A percentile compares a stretch with the other conserved stretches of the same genome.
Conservation (phyloP, 352 stramenopile genomes). For the Phytophthora sp. region DNA sequence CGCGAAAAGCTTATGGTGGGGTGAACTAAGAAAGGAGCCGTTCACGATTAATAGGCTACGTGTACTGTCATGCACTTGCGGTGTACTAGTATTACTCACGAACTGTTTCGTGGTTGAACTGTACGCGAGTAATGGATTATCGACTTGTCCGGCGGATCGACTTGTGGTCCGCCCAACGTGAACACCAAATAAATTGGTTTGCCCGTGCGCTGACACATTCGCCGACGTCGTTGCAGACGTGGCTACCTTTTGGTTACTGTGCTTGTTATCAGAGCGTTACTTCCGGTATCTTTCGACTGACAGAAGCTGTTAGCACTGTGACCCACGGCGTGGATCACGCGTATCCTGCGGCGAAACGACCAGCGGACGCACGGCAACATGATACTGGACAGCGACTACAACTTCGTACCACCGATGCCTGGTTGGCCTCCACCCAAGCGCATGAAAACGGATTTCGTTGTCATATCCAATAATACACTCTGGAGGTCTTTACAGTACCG, state of each 20-base stretch:
- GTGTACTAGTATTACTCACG: conserved; percentile 40
- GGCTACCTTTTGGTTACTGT: conserved; percentile 2
- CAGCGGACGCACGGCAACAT: conserved; percentile 21
- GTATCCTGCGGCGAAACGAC: conserved; percentile 14
- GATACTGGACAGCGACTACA: not conserved
- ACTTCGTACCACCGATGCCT: no score
- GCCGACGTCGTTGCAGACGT: conserved; percentile 29
- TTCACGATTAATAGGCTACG: not conserved
- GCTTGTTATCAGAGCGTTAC: conserved; percentile 19
- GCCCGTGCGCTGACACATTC: not conserved
- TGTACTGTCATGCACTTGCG: conserved; percentile 17
- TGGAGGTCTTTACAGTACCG: conserved; percentile 5
- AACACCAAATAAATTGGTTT: conserved; percentile 35
- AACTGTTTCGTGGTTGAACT: conserved; percentile 31
- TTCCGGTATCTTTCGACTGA: conserved; percentile 34
- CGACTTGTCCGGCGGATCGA: conserved; percentile 18
- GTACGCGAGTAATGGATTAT: conserved; percentile 35
- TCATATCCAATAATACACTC: conserved; percentile 15
- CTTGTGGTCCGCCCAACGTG: conserved; percentile 21
- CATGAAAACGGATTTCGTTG: conserved; percentile 31
- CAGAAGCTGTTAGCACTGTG: conserved; percentile 23
- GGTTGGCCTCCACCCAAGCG: no score
- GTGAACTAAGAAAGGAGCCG: conserved; percentile 9
- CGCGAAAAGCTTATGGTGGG: not conserved
- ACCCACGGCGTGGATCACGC: no score